Conservation (phyloP, 2,329 filamentous ascomycete genomes). For the Ophiosphaerella narmari region DNA sequence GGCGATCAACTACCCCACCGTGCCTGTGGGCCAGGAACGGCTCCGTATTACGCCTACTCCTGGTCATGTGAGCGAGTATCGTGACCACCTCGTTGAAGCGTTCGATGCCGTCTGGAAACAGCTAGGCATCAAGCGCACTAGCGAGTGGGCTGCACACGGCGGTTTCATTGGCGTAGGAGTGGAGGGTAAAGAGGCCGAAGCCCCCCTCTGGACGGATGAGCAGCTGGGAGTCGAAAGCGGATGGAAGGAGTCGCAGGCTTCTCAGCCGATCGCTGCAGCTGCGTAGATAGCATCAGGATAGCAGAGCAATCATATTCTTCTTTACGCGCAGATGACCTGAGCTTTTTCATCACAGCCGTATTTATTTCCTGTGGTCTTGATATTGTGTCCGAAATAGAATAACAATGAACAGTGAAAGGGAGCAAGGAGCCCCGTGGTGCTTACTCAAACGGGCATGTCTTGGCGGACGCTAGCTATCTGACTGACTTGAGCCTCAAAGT, state of each 20-base stretch:
- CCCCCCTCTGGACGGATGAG: slow-evolving; percentile 87
- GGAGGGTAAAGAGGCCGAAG: slow-evolving; percentile 60
- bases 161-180: slow-evolving; percentile 95
- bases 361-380: background rate
- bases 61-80: slow-evolving; percentile 82
- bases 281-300: slow-evolving; percentile 22
- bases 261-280: slow-evolving; percentile 51
- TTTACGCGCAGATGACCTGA: too few relatives aligned
- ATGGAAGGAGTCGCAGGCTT: slow-evolving; percentile 58
- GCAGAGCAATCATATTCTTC: slow-evolving; percentile 18
- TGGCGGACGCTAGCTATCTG: slow-evolving; percentile 10
- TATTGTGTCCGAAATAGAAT: background rate
- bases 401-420: background rate
- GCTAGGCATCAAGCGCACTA: slow-evolving; percentile 88
- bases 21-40: slow-evolving; percentile 96
- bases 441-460: background rate
- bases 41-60: slow-evolving; percentile 95
- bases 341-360: background rate
- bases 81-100: slow-evolving; percentile 81
- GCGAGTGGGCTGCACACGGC: slow-evolving; percentile 86
- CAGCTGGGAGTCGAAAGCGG: slow-evolving; percentile 75
- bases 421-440: background rate
- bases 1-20: slow-evolving; percentile 98
- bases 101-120: slow-evolving; percentile 87
- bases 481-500: slow-evolving; percentile 18